A percentile compares a stretch with the other conserved stretches of the same genome.
phyloP scores from a whole-genome alignment of 1,284 basidiomycete species.

The Austropuccinia psidii region DNA sequence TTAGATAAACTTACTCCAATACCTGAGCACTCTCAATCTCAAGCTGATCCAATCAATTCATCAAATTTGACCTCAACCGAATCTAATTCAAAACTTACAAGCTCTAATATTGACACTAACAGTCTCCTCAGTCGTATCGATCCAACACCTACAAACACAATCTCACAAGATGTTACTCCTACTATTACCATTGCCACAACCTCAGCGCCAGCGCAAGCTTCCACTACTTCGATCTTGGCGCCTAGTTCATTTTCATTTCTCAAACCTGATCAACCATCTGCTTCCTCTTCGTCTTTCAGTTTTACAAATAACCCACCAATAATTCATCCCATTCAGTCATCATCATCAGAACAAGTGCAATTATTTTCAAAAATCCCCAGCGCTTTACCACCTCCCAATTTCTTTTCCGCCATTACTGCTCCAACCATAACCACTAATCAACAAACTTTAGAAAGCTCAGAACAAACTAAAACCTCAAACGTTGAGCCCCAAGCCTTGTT shows the following conservation, averaged over 20 bases:
- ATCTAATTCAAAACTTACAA: not conserved
- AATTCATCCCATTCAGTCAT: not conserved
- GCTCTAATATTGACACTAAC: not conserved
- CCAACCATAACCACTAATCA: not conserved
- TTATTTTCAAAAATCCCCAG: conserved; percentile 20
- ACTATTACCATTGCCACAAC: not conserved
- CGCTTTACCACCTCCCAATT: conserved; percentile 4
- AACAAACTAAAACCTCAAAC: not conserved
- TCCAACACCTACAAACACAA: not conserved
- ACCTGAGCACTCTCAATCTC: not conserved
- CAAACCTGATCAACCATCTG: not conserved
- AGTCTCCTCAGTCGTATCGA: not conserved
- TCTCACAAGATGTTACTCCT: not conserved
- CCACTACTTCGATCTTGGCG: not conserved
- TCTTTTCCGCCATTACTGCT: not conserved
- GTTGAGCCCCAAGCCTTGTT: not conserved
- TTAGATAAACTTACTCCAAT: conserved; percentile 3
- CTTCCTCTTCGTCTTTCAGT: not conserved
- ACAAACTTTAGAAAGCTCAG: not conserved
- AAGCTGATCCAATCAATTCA: not conserved
- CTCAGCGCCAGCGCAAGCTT: not conserved
- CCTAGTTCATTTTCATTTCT: not conserved
- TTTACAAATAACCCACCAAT: not conserved
- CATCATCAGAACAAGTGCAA: not conserved
- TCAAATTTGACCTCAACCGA: not conserved